Evolutionary conservation across 352 stramenopile genomes (phyloP), one percentile per base, ranked within the genome.

Genomic region (Globisporangium emineosum): DNA sequence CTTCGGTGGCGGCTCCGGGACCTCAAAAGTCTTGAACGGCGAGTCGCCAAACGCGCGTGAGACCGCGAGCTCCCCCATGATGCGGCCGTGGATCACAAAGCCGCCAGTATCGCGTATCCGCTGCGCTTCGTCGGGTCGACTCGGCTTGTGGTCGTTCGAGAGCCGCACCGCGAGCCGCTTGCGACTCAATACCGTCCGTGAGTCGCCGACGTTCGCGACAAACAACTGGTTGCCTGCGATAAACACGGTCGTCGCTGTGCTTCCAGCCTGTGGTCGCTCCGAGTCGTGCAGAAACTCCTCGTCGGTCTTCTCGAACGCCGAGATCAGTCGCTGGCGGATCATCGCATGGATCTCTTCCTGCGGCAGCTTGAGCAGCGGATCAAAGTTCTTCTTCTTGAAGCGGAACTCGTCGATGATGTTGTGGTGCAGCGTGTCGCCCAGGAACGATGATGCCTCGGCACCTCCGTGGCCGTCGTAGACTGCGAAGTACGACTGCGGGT

Each of bases 381-480:
- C 81, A 6, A 72, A 60, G 19, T 75, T 71, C 21, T 84, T 79
- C 50, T 86, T 76, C 33, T 71, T 72, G 15, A 64, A 67, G 50
- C 75, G 78, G 45, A 94, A 88, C 19, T 79, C 62, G 30, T 85
- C 72, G 17, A 83, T 78, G 33, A 94, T 75, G 50, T 85, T 89
- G 53, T 86, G 70, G 52, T 94, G 85, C 64, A 93, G 67, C 25
- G 75, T 73, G 40, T 94, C 82, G 4, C 89, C 75, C 1, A 98
- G 62, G 67, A 96, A 98, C 27, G 88, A 86, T 12, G 93, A 98
- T 35, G 91, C 94, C 74, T 98, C 90, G 51, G 91, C 81, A 23
- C 97, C 97, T 27, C 97, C 97, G 63, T 99, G 97, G 19, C 97
- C 97, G 76, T 99, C 97, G 71, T 98, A 99, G 2, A 99, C 96